Conservation (phyloP, 495 filamentous ascomycete species). For the Delitschia confertaspora region DNA sequence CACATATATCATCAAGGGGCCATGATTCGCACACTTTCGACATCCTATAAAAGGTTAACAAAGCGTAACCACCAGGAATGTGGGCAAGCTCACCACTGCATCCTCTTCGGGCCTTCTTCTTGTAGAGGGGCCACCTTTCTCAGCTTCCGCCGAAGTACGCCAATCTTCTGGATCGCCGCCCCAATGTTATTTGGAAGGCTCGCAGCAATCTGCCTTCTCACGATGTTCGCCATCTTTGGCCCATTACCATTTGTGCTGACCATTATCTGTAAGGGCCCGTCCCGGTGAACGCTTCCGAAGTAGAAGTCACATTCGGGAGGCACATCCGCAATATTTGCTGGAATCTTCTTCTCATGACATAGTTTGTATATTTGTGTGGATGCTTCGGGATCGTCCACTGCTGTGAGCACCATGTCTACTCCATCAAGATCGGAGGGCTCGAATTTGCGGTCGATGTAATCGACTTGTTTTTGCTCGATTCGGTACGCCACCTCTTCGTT, state of each 20-base stretch:
- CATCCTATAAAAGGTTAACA: constrained; percentile 52
- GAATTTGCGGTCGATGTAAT: constrained; percentile 73
- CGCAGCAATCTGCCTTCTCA: constrained; percentile 72
- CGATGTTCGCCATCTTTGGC: constrained; percentile 78
- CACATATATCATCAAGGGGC: constrained; percentile 74
- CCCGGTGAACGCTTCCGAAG: constrained; percentile 89
- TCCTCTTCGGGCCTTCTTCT: constrained; percentile 76
- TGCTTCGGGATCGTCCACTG: constrained; percentile 83
- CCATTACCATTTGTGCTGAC: constrained; percentile 97
- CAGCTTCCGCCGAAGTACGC: constrained; percentile 67
- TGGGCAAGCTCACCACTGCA: constrained; percentile 62
- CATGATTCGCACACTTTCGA: constrained; percentile 82
- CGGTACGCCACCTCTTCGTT: constrained; percentile 82
- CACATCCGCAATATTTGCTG: constrained; percentile 94
- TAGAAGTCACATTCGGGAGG: constrained; percentile 97
- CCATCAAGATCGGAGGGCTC: constrained; percentile 68
- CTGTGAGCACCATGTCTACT: constrained; percentile 80
- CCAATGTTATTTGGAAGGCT: constrained; percentile 68
- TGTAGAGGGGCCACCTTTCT: constrained; percentile 61
- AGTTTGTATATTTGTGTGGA: constrained; percentile 83
- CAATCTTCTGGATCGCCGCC: constrained; percentile 73
- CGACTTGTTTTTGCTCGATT: constrained; percentile 60
- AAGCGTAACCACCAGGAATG: not conserved
- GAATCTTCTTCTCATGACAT: constrained; percentile 73
- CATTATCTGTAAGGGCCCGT: constrained; percentile 95